Evolutionary conservation across 805 yeast species (phyloP).

Genomic region (Spathaspora sp.): DNA sequence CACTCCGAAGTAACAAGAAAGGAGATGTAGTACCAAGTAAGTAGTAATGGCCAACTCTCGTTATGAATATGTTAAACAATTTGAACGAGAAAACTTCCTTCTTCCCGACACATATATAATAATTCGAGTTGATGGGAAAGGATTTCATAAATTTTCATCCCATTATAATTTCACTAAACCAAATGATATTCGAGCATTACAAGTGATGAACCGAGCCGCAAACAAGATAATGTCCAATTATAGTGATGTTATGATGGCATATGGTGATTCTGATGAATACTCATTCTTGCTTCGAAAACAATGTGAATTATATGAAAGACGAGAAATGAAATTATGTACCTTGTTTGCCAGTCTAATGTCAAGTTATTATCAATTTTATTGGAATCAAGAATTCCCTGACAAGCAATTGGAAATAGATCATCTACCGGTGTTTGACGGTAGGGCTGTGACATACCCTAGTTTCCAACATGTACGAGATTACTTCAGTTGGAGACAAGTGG

Average conservation of each 20-base stretch:
- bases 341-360: conserved; percentile 82
- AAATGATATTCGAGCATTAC: conserved; percentile 74
- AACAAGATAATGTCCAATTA: conserved; percentile 55
- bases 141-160: conserved; percentile 82
- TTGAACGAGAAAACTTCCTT: conserved; percentile 69
- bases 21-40: neutral
- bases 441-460: conserved; percentile 85
- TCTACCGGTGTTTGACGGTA: conserved; percentile 85
- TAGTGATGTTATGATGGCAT: conserved; percentile 75
- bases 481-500: conserved; percentile 92
- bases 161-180: conserved; percentile 80
- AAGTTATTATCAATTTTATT: conserved; percentile 64
- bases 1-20: neutral
- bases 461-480: conserved; percentile 65
- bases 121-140: conserved; percentile 88
- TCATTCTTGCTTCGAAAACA: conserved; percentile 67
- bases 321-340: conserved; percentile 77
- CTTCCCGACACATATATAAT: conserved; percentile 81
- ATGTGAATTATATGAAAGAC: conserved; percentile 73
- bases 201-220: conserved; percentile 82
- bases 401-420: conserved; percentile 44
- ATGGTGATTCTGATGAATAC: conserved; percentile 95
- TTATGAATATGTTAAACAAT: conserved; percentile 80
- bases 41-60: conserved; percentile 73
- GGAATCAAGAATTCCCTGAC: conserved; percentile 56